These are phyloP conservation scores for Trichosporon inkin DNA, from an alignment of 1,284 basidiomycete species.

Conservation along the genomic window DNA sequence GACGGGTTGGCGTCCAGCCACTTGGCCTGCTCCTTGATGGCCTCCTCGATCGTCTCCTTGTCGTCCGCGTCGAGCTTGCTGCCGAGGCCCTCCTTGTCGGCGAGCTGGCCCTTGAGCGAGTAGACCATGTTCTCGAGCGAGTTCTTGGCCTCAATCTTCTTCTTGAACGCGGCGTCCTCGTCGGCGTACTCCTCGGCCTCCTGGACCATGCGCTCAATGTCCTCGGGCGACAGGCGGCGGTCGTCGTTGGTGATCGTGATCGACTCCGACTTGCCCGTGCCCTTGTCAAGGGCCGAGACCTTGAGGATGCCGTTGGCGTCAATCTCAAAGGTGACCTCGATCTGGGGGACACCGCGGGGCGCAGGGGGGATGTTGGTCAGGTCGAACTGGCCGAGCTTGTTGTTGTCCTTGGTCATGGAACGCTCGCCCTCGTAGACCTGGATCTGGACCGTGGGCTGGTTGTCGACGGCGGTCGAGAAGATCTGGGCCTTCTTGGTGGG, in stretches of 20 bases:
- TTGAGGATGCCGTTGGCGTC: slow-evolving; percentile 89
- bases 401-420: slow-evolving; percentile 95
- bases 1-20: slow-evolving; percentile 81
- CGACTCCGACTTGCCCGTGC: slow-evolving; percentile 82
- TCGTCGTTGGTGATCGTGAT: slow-evolving; percentile 75
- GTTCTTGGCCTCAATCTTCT: slow-evolving; percentile 66
- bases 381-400: slow-evolving; percentile 94
- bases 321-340: slow-evolving; percentile 91
- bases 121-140: slow-evolving; percentile 53
- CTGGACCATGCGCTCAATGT: slow-evolving; percentile 85
- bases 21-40: slow-evolving; percentile 82
- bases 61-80: slow-evolving; percentile 82
- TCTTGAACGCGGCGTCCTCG: slow-evolving; percentile 79
- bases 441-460: slow-evolving; percentile 86
- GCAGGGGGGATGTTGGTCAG: slow-evolving; percentile 87
- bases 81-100: slow-evolving; percentile 81
- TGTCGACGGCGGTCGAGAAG: slow-evolving; percentile 94
- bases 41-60: slow-evolving; percentile 77
- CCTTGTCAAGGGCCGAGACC: slow-evolving; percentile 83
- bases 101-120: slow-evolving; percentile 78
- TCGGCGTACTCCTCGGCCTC: slow-evolving; percentile 85
- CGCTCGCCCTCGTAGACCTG: slow-evolving; percentile 91
- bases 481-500: slow-evolving; percentile 99
- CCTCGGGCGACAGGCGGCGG: slow-evolving; percentile 73
- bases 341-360: slow-evolving; percentile 90